phyloP scores from a whole-genome alignment of 2,329 filamentous ascomycete species.

The Paecilomyces dactylethromorphus region DNA sequence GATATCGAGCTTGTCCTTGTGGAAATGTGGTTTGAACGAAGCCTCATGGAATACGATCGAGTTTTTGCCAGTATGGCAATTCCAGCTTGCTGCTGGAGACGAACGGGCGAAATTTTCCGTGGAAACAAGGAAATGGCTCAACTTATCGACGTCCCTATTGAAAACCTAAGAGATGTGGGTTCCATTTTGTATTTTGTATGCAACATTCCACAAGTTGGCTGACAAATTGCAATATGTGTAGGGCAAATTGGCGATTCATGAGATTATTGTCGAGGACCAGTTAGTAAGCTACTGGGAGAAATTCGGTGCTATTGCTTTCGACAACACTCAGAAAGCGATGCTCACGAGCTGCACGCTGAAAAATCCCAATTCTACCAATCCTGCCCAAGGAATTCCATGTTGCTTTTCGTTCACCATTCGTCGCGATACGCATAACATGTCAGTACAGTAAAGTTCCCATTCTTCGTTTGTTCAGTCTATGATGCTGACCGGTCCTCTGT shows the following conservation, averaged over 20 bases:
- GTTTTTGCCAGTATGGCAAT: constrained; percentile 99
- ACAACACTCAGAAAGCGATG: constrained; percentile 87
- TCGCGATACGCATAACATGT: constrained; percentile 95
- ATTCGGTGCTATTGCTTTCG: constrained; percentile 95
- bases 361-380: constrained; percentile 64
- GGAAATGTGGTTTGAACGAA: constrained; percentile 98
- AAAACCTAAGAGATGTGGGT: constrained; percentile 81
- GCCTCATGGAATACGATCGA: constrained; percentile 94
- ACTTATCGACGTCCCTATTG: constrained; percentile 86
- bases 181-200: background rate
- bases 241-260: constrained; percentile 92
- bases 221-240: constrained; percentile 29
- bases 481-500: constrained; percentile 25
- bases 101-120: constrained; percentile 93
- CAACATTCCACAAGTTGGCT: constrained; percentile 1
- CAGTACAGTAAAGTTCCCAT: constrained; percentile 42
- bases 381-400: constrained; percentile 72
- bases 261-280: constrained; percentile 91
- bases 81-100: constrained; percentile 91
- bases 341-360: constrained; percentile 89
- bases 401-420: constrained; percentile 98
- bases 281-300: constrained; percentile 98
- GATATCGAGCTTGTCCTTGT: constrained; percentile 92
- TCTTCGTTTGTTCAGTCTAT: constrained; percentile 1
- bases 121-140: constrained; percentile 99